Base-by-base conservation (phyloP, 345 rosid species). In the Melaleuca quinquenervia region DNA sequence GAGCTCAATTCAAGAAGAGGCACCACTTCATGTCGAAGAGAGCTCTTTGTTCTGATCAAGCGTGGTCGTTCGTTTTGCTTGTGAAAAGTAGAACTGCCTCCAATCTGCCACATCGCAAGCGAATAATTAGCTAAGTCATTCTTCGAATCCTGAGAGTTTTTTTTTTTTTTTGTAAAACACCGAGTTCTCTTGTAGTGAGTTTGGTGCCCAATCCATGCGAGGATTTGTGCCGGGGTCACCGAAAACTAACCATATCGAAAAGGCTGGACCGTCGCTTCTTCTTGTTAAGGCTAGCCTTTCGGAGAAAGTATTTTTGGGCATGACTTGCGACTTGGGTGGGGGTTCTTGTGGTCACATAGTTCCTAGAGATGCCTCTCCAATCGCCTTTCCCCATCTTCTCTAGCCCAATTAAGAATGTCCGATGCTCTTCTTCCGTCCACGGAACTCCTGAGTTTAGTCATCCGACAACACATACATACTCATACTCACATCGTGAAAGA, bases 241-340 rank as follows among this genome's bases (percentile, higher is more conserved):
- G 26, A 52, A 24, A 12, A 13, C 3, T 15, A 88, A 94, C 96
- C 92, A 93, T 87, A 88, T 93, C 95, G 49, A 93, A 94, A 60
- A 94, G 91, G 90, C 95, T 92, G 3, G 96, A 91, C 24, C 95
- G 94, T 16, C 95, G 87, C 86, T 90, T 92, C 93, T 90, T 93
- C 87, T 91, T 92, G 90, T 84, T 78, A 85, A 92, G 90, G 85
- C 85, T 58, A 1, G 91, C 86, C 60, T 84, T 94, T 58, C 95
- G 90, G 52, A 94, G 96, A 80, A 94, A 94, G 88, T 91, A 91
- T 86, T 94, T 94, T 24, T 94, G 96, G 74, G 96, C 96, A 88
- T 93, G 96, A 52, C 96, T 93, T 1, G 96, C 96, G 83, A 94
- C 96, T 88, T 94, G 96, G 13, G 96, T 94, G 13, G 95, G 94